These are phyloP conservation scores for Sarcodon sp. DNA, from an alignment of 768 basidiomycete species.

Conservation along the genomic window DNA sequence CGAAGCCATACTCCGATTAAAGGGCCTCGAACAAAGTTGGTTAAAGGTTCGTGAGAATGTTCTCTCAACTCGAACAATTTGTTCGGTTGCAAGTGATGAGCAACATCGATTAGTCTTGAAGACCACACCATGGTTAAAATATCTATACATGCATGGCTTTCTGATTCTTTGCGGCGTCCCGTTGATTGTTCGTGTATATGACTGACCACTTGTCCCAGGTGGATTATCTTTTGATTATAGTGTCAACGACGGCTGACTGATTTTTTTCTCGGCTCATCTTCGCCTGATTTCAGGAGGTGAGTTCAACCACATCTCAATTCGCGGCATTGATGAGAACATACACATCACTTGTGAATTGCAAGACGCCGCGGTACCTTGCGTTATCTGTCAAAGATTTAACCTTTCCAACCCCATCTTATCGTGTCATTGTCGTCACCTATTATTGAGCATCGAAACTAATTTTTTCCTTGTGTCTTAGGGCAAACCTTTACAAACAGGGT, in stretches of 20 bases:
- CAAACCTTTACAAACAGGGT: conserved; percentile 65
- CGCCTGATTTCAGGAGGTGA: conserved; percentile 24
- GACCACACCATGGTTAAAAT: conserved; percentile 63
- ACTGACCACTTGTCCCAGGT: conserved; percentile 13
- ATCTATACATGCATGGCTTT: conserved; percentile 25
- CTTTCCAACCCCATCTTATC: conserved; percentile 67
- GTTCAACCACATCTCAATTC: conserved; percentile 6
- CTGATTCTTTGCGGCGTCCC: conserved; percentile 13
- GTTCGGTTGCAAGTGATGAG: conserved; percentile 37
- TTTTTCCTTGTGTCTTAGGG: conserved; percentile 23
- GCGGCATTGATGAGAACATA: conserved; percentile 35
- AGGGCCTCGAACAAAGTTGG: conserved; percentile 64
- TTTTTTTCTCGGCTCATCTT: conserved; percentile 4
- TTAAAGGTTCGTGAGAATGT: conserved; percentile 44
- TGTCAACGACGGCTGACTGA: conserved; percentile 7
- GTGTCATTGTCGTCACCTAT: conserved; percentile 1
- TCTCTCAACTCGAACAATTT: conserved; percentile 7
- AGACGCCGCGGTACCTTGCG: conserved; percentile 55
- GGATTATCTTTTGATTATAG: background rate
- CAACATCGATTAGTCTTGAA: conserved; percentile 92
- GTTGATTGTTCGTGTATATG: conserved; percentile 10
- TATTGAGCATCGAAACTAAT: conserved; percentile 3
- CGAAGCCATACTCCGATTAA: conserved; percentile 73
- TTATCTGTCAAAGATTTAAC: conserved; percentile 44
- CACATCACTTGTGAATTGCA: conserved; percentile 58